Percentiles rank a stretch among this genome's conserved stretches.
phyloP scores from a whole-genome alignment of 2,329 filamentous ascomycete genomes.

The Aspergillus tubingensis region DNA sequence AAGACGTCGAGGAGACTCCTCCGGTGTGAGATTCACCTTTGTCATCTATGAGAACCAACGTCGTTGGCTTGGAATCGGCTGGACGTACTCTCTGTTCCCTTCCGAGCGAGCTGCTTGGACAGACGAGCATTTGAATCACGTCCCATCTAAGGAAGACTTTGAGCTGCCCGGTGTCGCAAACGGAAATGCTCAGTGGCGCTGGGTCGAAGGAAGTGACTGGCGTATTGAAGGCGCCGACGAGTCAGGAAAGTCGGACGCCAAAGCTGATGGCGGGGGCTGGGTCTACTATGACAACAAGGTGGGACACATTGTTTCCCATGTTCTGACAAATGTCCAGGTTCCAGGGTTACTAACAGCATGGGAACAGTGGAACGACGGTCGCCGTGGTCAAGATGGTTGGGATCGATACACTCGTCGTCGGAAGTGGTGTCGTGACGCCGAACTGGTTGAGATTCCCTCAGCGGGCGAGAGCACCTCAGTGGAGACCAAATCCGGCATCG shows the following conservation, averaged over 20 bases:
- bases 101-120: conserved; percentile 93
- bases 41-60: conserved; percentile 96
- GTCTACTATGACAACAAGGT: conserved; percentile 98
- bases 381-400: conserved; percentile 85
- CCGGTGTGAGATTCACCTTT: conserved; percentile 93
- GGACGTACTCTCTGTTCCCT: conserved; percentile 87
- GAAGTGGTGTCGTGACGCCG: conserved; percentile 96
- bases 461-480: conserved; percentile 49
- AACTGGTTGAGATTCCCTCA: conserved; percentile 74
- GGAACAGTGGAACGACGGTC: conserved; percentile 80
- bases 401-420: conserved; percentile 87
- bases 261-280: conserved; percentile 73
- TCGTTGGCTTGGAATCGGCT: conserved; percentile 90
- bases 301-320: conserved; percentile 15
- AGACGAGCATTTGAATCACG: conserved; percentile 86
- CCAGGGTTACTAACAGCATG: background rate
- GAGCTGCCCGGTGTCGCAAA: conserved; percentile 67
- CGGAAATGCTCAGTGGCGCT: conserved; percentile 68
- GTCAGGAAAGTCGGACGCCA: conserved; percentile 40
- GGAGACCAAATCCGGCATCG: conserved; percentile 41
- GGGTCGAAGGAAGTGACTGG: conserved; percentile 86
- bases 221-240: conserved; percentile 69
- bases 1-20: conserved; percentile 52
- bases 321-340: too few species aligned
- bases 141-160: conserved; percentile 73